phyloP scores from a whole-genome alignment of 1,139 yeast genomes.

The Candida labiduridarum region DNA sequence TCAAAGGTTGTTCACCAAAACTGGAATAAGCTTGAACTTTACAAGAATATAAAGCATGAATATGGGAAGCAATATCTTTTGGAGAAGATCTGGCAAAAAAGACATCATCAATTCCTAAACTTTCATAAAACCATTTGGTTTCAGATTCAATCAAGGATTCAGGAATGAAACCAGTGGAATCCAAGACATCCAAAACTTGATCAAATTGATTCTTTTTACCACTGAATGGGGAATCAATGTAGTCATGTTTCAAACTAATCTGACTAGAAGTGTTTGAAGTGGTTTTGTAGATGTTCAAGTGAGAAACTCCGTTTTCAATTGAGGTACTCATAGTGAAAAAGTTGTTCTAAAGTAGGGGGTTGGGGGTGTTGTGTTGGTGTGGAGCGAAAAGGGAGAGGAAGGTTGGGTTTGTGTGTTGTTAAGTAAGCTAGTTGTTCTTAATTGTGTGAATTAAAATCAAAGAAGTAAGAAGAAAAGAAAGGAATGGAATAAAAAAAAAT shows the following conservation, averaged over 20 bases:
- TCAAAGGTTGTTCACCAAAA: constrained; percentile 48
- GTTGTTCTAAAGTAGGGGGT: background rate
- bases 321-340: constrained; percentile 7
- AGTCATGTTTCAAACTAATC: constrained; percentile 53
- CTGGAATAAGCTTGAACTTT: constrained; percentile 81
- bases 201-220: constrained; percentile 84
- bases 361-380: too few species aligned
- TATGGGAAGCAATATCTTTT: constrained; percentile 77
- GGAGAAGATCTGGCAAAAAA: constrained; percentile 88
- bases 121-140: constrained; percentile 86
- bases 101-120: constrained; percentile 87
- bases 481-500: background rate
- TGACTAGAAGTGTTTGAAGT: constrained; percentile 37
- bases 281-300: constrained; percentile 14
- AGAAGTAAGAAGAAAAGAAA: background rate
- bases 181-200: constrained; percentile 79
- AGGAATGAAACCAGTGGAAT: constrained; percentile 86
- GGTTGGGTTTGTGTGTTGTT: too few species aligned
- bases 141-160: constrained; percentile 83
- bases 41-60: constrained; percentile 87
- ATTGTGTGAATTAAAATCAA: background rate
- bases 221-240: constrained; percentile 72
- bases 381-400: background rate
- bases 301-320: constrained; percentile 15
- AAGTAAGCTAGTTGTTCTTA: background rate